Percentiles rank a stretch among this genome's conserved stretches.
Conservation (phyloP, 208 protist species). For the Crithidia acanthocephali region DNA sequence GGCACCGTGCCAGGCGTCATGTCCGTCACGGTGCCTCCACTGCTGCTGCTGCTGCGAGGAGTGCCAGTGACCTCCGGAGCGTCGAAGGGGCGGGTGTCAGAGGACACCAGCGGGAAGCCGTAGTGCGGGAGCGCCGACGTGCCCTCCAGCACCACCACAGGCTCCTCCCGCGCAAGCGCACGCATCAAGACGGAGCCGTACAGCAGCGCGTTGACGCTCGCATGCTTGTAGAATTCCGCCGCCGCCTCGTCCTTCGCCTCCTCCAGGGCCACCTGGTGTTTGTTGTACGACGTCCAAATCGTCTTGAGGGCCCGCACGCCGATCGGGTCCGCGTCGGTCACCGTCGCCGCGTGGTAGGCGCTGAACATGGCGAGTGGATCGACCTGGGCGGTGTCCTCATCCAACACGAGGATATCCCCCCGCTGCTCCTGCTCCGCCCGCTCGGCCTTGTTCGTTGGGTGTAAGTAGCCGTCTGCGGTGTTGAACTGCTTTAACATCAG, state of each 20-base stretch:
- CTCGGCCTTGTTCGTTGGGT: constrained; percentile 47
- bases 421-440: constrained; percentile 61
- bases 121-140: constrained; percentile 42
- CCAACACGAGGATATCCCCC: constrained; percentile 62
- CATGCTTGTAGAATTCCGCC: constrained; percentile 60
- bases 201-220: constrained; percentile 82
- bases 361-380: constrained; percentile 83
- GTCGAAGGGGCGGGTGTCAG: constrained; percentile 66
- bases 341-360: constrained; percentile 52
- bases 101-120: constrained; percentile 86
- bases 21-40: constrained; percentile 42
- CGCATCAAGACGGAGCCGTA: constrained; percentile 79
- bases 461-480: constrained; percentile 83
- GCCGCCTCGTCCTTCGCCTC: constrained; percentile 45
- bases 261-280: constrained; percentile 68
- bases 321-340: constrained; percentile 46
- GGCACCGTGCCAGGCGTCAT: constrained; percentile 58
- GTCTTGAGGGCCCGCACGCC: constrained; percentile 70
- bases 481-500: constrained; percentile 87
- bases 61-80: constrained; percentile 2
- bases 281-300: constrained; percentile 74
- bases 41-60: not conserved
- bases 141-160: constrained; percentile 42
- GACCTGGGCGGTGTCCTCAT: constrained; percentile 76
- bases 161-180: constrained; percentile 70